Evolutionary conservation across 1,284 basidiomycete genomes (phyloP).

Genomic region (Tetrapyrgos nigripes): DNA sequence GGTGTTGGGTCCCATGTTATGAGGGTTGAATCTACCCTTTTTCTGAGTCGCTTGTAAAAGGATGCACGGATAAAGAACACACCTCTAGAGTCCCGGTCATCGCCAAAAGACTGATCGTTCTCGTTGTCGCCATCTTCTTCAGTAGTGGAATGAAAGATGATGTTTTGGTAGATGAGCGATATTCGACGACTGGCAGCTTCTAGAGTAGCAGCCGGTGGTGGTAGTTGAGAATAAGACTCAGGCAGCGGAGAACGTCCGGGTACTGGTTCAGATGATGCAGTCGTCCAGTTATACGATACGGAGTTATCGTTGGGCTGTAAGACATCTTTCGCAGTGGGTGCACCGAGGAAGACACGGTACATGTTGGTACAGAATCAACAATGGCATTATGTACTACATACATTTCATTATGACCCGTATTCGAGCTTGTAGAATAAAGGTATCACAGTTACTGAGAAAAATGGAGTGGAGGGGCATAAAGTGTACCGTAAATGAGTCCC

Average conservation of each 20-base stretch:
- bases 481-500: background rate
- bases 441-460: too few species aligned
- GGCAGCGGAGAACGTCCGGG: conserved; percentile 10
- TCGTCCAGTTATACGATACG: conserved; percentile 46
- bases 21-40: conserved; percentile 2
- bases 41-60: background rate
- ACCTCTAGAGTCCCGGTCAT: conserved; percentile 19
- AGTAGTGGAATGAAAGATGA: conserved; percentile 69
- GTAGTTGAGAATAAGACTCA: conserved; percentile 17
- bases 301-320: conserved; percentile 23
- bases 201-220: conserved; percentile 54
- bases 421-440: too few species aligned
- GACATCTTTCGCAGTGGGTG: conserved; percentile 45
- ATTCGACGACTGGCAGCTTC: conserved; percentile 68
- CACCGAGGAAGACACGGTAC: conserved; percentile 55
- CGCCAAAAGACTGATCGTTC: conserved; percentile 22
- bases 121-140: conserved; percentile 43
- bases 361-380: conserved; percentile 11
- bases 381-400: too few species aligned
- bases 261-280: conserved; percentile 33
- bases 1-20: conserved; percentile 32
- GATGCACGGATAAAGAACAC: background rate
- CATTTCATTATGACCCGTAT: too few species aligned
- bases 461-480: background rate
- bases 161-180: conserved; percentile 68